A percentile compares a stretch with the other conserved stretches of the same genome.
Conservation (phyloP, 139 green algal genomes). For the Zygnema circumcarinatum region DNA sequence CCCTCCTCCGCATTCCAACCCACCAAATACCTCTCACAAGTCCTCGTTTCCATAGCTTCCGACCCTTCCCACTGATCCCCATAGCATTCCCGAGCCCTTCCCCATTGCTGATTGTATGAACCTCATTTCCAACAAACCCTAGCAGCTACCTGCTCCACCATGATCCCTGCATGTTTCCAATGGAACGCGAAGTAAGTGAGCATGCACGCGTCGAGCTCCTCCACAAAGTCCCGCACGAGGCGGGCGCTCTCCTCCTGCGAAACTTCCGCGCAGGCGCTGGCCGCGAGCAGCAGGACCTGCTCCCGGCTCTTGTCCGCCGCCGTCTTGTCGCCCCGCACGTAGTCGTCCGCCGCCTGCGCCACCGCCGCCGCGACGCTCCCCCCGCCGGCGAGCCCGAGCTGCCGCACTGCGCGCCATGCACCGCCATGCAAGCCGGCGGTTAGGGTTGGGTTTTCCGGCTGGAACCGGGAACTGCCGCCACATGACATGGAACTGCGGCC, state of each 20-base stretch:
- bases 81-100: too few species aligned
- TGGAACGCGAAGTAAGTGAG: slow-evolving; percentile 50
- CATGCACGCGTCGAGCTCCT: slow-evolving; percentile 54
- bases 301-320: slow-evolving; percentile 26
- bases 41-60: too few species aligned
- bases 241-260: neutral
- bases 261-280: neutral
- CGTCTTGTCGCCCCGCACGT: slow-evolving; percentile 52
- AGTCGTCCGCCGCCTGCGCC: slow-evolving; percentile 37
- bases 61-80: too few species aligned
- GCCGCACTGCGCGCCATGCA: slow-evolving; percentile 43
- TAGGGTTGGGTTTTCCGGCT: neutral
- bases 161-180: slow-evolving; percentile 38
- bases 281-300: slow-evolving; percentile 23
- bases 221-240: slow-evolving; percentile 23
- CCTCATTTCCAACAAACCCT: too few species aligned
- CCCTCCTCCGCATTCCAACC: too few species aligned
- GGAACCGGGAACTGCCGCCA: neutral
- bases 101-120: too few species aligned
- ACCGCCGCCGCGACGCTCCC: neutral
- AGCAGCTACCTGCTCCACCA: slow-evolving; percentile 40
- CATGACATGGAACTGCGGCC: neutral
- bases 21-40: too few species aligned
- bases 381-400: slow-evolving; percentile 14
- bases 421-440: neutral